phyloP scores from a whole-genome alignment of 176 grass and related monocot species.

The Avena eriantha region DNA sequence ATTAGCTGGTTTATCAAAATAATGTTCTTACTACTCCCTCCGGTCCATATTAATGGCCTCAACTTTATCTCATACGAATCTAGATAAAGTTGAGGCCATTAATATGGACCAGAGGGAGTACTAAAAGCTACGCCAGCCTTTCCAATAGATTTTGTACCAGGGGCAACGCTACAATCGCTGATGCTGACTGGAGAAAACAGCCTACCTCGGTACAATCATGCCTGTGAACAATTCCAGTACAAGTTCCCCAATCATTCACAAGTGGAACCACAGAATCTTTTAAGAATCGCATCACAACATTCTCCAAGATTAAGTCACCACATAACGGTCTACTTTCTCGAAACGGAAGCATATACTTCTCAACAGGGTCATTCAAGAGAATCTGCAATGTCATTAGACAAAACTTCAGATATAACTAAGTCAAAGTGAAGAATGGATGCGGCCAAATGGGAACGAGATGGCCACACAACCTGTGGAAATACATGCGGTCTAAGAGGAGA shows the following conservation, averaged over 20 bases:
- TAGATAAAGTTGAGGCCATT: too few species aligned
- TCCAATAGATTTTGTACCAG: constrained; percentile 31
- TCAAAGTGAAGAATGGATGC: constrained; percentile 14
- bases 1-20: constrained; percentile 35
- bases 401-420: constrained; percentile 28
- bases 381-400: constrained; percentile 50
- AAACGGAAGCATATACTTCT: constrained; percentile 95
- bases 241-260: constrained; percentile 89
- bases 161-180: background rate
- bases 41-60: too few species aligned
- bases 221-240: constrained; percentile 79
- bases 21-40: background rate
- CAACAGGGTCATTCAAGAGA: constrained; percentile 83
- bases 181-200: constrained; percentile 32
- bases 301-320: constrained; percentile 57
- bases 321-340: constrained; percentile 63
- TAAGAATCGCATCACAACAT: constrained; percentile 77
- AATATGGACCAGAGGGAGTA: too few species aligned
- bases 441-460: constrained; percentile 6
- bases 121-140: background rate
- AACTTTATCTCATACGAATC: too few species aligned
- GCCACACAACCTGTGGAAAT: constrained; percentile 65
- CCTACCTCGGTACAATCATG: constrained; percentile 73
- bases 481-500: constrained; percentile 63
- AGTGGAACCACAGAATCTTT: constrained; percentile 67